Percentiles rank a stretch among this genome's conserved stretches.
phyloP scores from a whole-genome alignment of 805 yeast genomes.

The Suhomyces sp. region DNA sequence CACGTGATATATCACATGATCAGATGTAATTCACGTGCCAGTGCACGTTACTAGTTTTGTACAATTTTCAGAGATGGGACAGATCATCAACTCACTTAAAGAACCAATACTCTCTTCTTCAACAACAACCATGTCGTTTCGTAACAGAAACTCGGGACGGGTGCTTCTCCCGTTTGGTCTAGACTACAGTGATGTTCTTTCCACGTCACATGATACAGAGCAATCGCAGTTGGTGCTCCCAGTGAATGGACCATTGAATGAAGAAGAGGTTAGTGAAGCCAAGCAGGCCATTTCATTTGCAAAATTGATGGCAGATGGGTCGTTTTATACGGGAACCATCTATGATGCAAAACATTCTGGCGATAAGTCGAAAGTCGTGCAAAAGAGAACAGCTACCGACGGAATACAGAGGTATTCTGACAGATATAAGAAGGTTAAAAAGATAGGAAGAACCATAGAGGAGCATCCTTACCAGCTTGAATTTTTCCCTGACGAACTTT shows the following conservation, averaged over 20 bases:
- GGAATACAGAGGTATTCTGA: slow-evolving; percentile 84
- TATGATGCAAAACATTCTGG: slow-evolving; percentile 24
- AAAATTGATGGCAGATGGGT: slow-evolving; percentile 58
- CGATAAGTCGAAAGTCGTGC: slow-evolving; percentile 16
- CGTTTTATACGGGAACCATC: slow-evolving; percentile 62
- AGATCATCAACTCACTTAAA: too few relatives aligned
- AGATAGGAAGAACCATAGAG: slow-evolving; percentile 67
- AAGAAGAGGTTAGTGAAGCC: slow-evolving; percentile 51
- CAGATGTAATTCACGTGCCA: too few relatives aligned
- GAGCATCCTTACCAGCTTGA: slow-evolving; percentile 74
- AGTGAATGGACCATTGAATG: slow-evolving; percentile 57
- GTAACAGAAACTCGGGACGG: slow-evolving; percentile 46
- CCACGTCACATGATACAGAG: slow-evolving; percentile 35
- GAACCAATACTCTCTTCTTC: too few relatives aligned
- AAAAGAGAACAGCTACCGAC: slow-evolving; percentile 42
- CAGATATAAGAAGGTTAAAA: slow-evolving; percentile 66
- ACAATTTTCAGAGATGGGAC: too few relatives aligned
- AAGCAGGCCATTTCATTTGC: slow-evolving; percentile 55
- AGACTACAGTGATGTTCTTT: slow-evolving; percentile 58
- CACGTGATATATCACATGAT: too few relatives aligned
- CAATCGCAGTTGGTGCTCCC: slow-evolving; percentile 56
- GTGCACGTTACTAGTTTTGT: too few relatives aligned
- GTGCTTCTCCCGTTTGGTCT: slow-evolving; percentile 69
- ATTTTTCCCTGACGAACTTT: slow-evolving; percentile 77
- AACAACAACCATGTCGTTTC: slow-evolving; percentile 72